phyloP scores from a whole-genome alignment of 495 filamentous ascomycete genomes.

The Podospora pseudopauciseta region DNA sequence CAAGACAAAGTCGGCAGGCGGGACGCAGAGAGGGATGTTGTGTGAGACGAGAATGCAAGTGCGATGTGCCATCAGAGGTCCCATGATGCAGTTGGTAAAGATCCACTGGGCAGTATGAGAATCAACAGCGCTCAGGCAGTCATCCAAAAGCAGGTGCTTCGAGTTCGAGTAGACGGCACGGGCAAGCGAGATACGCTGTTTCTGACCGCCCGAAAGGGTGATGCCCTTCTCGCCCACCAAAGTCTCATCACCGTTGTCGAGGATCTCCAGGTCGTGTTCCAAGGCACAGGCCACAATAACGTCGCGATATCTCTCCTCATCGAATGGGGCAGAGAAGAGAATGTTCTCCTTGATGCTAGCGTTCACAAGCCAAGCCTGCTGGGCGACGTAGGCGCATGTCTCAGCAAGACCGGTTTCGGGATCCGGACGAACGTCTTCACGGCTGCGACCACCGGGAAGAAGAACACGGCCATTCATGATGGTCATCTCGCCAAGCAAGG shows the following conservation, averaged over 20 bases:
- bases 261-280: conserved; percentile 85
- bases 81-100: conserved; percentile 86
- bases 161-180: conserved; percentile 91
- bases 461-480: conserved; percentile 74
- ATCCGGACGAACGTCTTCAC: conserved; percentile 77
- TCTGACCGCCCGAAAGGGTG: conserved; percentile 93
- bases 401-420: conserved; percentile 84
- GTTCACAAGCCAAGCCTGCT: conserved; percentile 97
- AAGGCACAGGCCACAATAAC: conserved; percentile 92
- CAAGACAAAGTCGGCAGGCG: conserved; percentile 73
- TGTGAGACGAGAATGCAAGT: conserved; percentile 98
- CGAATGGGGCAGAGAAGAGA: conserved; percentile 77
- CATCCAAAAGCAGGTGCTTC: conserved; percentile 84
- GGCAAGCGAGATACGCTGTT: conserved; percentile 94
- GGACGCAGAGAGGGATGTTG: conserved; percentile 81
- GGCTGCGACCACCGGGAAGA: conserved; percentile 75
- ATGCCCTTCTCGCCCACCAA: conserved; percentile 97
- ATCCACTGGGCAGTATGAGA: conserved; percentile 99
- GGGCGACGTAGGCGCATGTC: conserved; percentile 93
- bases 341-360: conserved; percentile 97
- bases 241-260: conserved; percentile 90
- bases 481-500: conserved; percentile 95
- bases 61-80: conserved; percentile 79
- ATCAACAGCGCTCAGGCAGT: conserved; percentile 97
- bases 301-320: conserved; percentile 79